These are phyloP conservation scores for Spizellomyces sp. DNA, from an alignment of 192 early-diverging fungal genomes.

Conservation along the genomic window DNA sequence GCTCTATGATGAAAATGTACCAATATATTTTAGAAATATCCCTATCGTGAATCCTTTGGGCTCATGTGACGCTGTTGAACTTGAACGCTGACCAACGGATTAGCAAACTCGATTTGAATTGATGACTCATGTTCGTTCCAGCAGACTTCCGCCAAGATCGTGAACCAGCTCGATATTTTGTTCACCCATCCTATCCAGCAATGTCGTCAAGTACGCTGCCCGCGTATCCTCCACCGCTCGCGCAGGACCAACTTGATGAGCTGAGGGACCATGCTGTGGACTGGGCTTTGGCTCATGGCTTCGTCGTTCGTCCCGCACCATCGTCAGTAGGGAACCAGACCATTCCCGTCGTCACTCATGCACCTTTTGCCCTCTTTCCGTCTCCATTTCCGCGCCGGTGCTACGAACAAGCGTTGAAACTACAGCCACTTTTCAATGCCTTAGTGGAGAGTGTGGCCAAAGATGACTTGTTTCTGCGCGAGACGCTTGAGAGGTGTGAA, in stretches of 20 bases:
- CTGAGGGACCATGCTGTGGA: conserved; percentile 69
- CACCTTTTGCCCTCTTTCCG: conserved; percentile 85
- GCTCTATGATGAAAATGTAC: no score
- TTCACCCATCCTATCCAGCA: no score
- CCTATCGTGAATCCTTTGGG: no score
- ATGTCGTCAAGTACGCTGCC: conserved; percentile 1
- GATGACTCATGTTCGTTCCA: no score
- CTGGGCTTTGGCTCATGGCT: conserved; percentile 81
- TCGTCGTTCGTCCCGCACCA: conserved; percentile 72
- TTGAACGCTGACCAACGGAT: no score
- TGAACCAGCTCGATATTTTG: no score
- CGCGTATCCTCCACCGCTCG: conserved; percentile 19
- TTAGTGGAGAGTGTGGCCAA: conserved; percentile 77
- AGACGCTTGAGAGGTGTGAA: conserved; percentile 69
- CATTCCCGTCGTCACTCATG: conserved; percentile 58
- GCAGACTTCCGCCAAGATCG: no score
- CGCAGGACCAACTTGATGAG: conserved; percentile 12
- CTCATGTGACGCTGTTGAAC: no score
- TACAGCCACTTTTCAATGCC: conserved; percentile 81
- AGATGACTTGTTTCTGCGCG: conserved; percentile 75
- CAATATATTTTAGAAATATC: no score
- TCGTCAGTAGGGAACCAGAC: neutral
- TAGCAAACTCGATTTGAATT: no score
- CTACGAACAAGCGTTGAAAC: conserved; percentile 70
- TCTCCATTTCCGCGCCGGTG: conserved; percentile 74